Evolutionary conservation across 108 stramenopile species (phyloP).

Genomic region (Pseudonitzschia pungens): DNA sequence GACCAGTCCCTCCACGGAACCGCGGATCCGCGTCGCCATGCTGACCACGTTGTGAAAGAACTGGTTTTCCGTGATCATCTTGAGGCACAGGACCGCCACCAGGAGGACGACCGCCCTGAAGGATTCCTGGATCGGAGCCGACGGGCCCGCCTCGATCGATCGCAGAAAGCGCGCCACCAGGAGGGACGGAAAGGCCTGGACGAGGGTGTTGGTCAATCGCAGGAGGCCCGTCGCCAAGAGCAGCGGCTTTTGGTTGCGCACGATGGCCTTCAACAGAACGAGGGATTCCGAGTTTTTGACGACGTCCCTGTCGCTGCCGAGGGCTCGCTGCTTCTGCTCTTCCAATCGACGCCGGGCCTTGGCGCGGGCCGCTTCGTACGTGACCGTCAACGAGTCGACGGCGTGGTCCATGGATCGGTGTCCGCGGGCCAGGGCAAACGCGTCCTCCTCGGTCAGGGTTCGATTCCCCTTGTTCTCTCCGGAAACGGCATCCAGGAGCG

Average conservation of each 20-base stretch:
- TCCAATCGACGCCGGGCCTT: constrained; percentile 30
- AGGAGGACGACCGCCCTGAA: constrained; percentile 47
- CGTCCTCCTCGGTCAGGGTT: constrained; percentile 56
- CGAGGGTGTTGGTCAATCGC: constrained; percentile 62
- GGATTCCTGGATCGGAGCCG: constrained; percentile 39
- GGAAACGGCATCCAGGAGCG: constrained; percentile 51
- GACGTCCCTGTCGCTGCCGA: constrained; percentile 1
- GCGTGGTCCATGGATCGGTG: constrained; percentile 24
- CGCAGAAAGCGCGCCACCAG: constrained; percentile 67
- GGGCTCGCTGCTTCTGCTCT: constrained; percentile 10
- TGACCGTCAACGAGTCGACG: constrained; percentile 29
- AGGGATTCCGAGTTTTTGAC: constrained; percentile 40
- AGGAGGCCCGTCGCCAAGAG: constrained; percentile 58
- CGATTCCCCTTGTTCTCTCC: constrained; percentile 34
- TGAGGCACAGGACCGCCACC: constrained; percentile 55
- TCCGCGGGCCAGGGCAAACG: constrained; percentile 42
- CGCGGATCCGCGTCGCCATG: constrained; percentile 70
- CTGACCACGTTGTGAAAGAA: constrained; percentile 83
- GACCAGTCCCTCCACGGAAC: constrained; percentile 65
- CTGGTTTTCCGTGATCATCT: constrained; percentile 88
- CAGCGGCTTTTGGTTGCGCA: constrained; percentile 43
- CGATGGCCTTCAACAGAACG: constrained; percentile 51
- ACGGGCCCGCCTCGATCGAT: constrained; percentile 60
- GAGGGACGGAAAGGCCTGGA: constrained; percentile 77
- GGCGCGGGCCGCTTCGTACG: constrained; percentile 18